phyloP scores from a whole-genome alignment of 2,329 filamentous ascomycete genomes.

The Pyrenophora seminiperda region DNA sequence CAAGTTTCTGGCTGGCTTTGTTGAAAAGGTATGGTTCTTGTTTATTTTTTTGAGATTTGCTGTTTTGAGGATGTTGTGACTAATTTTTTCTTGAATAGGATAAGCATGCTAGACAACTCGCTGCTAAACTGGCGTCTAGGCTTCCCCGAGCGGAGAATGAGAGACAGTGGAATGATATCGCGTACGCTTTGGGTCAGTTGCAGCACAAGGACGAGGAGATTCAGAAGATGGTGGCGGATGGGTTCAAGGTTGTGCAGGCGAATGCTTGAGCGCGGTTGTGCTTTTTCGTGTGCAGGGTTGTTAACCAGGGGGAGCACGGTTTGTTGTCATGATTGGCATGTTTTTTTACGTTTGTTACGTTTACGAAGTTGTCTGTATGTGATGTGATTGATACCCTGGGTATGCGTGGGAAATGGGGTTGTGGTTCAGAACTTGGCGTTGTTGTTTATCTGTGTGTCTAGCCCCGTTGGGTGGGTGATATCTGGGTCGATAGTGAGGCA shows the following conservation, averaged over 20 bases:
- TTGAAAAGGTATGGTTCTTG: conserved; percentile 78
- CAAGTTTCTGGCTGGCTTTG: conserved; percentile 91
- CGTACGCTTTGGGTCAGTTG: conserved; percentile 84
- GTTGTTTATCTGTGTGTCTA: too few species aligned
- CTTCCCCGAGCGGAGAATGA: conserved; percentile 87
- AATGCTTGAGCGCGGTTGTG: neutral
- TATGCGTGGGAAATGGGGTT: too few species aligned
- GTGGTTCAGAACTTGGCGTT: too few species aligned
- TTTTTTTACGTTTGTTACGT: too few species aligned
- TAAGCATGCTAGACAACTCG: conserved; percentile 93
- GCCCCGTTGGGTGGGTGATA: too few species aligned
- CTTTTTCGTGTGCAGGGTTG: too few species aligned
- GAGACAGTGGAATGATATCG: conserved; percentile 96
- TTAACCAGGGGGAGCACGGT: too few species aligned
- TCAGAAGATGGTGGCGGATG: conserved; percentile 73
- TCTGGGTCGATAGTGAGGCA: too few species aligned
- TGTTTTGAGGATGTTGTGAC: neutral
- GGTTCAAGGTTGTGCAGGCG: conserved; percentile 64
- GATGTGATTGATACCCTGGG: too few species aligned
- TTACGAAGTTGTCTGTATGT: too few species aligned
- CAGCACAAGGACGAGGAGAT: conserved; percentile 96
- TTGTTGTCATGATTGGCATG: too few species aligned
- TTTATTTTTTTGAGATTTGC: too few species aligned
- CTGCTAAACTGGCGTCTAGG: conserved; percentile 88
- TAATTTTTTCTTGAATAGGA: conserved; percentile 75